A percentile compares a stretch with the other conserved stretches of the same genome.
Conservation (phyloP, 2,329 filamentous ascomycete genomes). For the Fusarium sp. region DNA sequence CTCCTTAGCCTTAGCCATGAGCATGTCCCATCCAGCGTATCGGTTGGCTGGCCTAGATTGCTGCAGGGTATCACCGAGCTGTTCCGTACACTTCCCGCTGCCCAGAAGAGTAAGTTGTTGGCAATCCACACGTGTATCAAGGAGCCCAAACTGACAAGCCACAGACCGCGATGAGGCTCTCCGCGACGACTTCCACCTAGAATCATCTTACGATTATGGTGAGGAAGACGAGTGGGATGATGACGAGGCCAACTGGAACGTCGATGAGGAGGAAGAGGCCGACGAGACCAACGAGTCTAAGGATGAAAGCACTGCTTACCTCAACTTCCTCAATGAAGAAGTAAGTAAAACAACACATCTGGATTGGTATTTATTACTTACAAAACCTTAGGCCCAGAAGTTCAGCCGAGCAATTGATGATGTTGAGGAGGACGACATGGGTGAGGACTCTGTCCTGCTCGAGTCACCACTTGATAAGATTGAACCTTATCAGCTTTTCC, state of each 20-base stretch:
- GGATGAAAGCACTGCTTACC: slow-evolving; percentile 92
- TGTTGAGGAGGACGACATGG: slow-evolving; percentile 86
- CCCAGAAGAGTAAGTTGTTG: slow-evolving; percentile 78
- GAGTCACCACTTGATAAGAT: slow-evolving; percentile 96
- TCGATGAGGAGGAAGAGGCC: slow-evolving; percentile 76
- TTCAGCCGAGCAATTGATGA: slow-evolving; percentile 78
- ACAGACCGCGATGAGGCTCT: slow-evolving; percentile 90
- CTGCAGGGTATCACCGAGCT: slow-evolving; percentile 88
- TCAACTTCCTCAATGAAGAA: slow-evolving; percentile 96
- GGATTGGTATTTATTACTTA: slow-evolving; percentile 36
- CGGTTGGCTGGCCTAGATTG: slow-evolving; percentile 93
- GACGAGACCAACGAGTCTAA: slow-evolving; percentile 77
- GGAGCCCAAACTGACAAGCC: slow-evolving; percentile 44
- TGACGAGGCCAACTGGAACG: slow-evolving; percentile 84
- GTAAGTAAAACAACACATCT: slow-evolving; percentile 56
- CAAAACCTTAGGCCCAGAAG: slow-evolving; percentile 77
- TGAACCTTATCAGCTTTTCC: slow-evolving; percentile 93
- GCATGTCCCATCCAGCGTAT: slow-evolving; percentile 90
- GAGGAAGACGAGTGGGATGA: slow-evolving; percentile 87
- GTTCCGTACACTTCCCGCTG: slow-evolving; percentile 90
- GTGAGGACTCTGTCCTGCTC: slow-evolving; percentile 91
- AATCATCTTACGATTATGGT: slow-evolving; percentile 72
- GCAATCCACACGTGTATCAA: too few species aligned
- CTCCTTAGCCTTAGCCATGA: slow-evolving; percentile 83
- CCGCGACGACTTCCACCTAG: slow-evolving; percentile 84